A percentile compares a stretch with the other conserved stretches of the same genome.
phyloP scores from a whole-genome alignment of 768 basidiomycete species.

The Amyloporia xantha region DNA sequence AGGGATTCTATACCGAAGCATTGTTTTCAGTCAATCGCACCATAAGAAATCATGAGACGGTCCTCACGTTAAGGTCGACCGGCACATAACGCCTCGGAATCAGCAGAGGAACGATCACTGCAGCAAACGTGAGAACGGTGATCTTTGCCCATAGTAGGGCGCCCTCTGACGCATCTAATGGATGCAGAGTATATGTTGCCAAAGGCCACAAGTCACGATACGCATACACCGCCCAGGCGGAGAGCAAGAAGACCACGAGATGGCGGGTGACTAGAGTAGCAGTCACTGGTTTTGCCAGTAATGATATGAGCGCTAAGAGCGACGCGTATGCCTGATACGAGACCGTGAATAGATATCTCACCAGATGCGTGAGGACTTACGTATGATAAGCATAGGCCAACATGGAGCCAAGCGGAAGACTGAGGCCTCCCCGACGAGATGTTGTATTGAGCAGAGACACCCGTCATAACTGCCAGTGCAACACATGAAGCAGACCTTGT shows the following conservation, averaged over 20 bases:
- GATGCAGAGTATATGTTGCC: constrained; percentile 41
- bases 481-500: constrained; percentile 38
- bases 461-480: constrained; percentile 42
- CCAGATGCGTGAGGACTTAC: constrained; percentile 6
- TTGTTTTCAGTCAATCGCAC: constrained; percentile 10
- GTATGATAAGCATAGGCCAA: constrained; percentile 11
- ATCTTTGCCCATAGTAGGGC: constrained; percentile 48
- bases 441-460: constrained; percentile 31
- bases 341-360: neutral
- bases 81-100: constrained; percentile 54
- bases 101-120: constrained; percentile 44
- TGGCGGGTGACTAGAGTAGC: constrained; percentile 32
- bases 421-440: neutral
- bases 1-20: constrained; percentile 10
- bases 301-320: constrained; percentile 15
- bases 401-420: constrained; percentile 13
- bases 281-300: constrained; percentile 8
- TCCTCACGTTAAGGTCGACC: constrained; percentile 41
- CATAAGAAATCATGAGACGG: neutral
- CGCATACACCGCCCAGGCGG: constrained; percentile 40
- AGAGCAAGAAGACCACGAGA: constrained; percentile 39
- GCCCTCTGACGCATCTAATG: constrained; percentile 43
- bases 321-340: constrained; percentile 17
- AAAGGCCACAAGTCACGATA: constrained; percentile 58
- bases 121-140: constrained; percentile 36